A percentile compares a stretch with the other conserved stretches of the same genome.
Conservation (phyloP, 495 filamentous ascomycete genomes). For the Parmelia sp. region DNA sequence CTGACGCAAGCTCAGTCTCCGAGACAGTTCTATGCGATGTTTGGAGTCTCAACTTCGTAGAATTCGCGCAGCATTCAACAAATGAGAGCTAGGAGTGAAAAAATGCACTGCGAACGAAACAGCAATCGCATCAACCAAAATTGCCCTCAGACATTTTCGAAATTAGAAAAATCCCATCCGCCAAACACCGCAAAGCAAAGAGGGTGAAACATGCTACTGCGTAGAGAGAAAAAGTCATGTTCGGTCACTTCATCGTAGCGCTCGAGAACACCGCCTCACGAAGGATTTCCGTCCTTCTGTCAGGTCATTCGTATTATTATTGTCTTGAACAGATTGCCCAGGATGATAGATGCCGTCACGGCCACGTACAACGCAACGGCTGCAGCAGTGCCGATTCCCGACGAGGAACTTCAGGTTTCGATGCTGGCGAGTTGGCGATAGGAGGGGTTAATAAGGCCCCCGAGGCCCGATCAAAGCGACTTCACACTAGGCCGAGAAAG, state of each 20-base stretch:
- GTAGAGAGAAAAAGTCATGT: background rate
- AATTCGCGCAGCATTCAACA: background rate
- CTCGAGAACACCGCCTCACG: background rate
- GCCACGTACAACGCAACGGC: background rate
- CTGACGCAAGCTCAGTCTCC: constrained; percentile 10
- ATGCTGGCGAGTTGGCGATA: background rate
- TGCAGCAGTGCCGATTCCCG: background rate
- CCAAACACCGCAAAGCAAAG: background rate
- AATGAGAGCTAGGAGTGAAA: background rate
- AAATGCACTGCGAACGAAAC: background rate
- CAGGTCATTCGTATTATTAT: background rate
- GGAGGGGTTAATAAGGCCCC: no score
- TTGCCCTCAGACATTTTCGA: no score
- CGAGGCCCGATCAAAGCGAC: background rate
- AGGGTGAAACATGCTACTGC: background rate
- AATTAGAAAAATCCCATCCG: background rate
- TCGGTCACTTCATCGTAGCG: no score
- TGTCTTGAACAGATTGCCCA: background rate
- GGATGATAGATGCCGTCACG: background rate
- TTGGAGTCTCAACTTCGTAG: background rate
- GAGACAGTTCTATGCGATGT: background rate
- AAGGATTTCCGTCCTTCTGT: background rate
- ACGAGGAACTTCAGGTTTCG: background rate
- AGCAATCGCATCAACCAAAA: background rate
- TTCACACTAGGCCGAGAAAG: background rate